A percentile compares a stretch with the other conserved stretches of the same genome.
Evolutionary conservation across 108 stramenopile species (phyloP).

Genomic region (Cyclostephanos tholiformis): DNA sequence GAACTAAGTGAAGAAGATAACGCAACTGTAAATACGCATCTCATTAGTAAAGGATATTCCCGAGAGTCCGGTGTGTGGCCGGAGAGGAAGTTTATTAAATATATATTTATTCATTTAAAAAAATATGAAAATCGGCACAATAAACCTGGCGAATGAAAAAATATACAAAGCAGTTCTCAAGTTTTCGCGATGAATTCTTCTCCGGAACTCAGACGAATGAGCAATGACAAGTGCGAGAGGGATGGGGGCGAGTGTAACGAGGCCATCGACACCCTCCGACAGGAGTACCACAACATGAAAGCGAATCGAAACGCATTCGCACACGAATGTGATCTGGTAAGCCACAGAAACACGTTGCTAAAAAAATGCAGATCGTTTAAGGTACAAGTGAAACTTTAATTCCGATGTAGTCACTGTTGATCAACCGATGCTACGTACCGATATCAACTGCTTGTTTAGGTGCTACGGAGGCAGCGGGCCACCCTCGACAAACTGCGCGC

Average conservation of each 20-base stretch:
- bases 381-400: background rate
- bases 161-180: too few species aligned
- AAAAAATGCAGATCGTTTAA: too few species aligned
- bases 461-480: slow-evolving; percentile 80
- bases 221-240: slow-evolving; percentile 4
- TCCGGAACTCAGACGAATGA: background rate
- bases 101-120: too few species aligned
- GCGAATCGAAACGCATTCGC: slow-evolving; percentile 84
- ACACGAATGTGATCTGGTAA: slow-evolving; percentile 61
- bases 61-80: too few species aligned
- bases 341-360: too few species aligned
- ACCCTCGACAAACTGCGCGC: slow-evolving; percentile 73
- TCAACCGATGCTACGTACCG: background rate
- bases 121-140: too few species aligned
- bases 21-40: too few species aligned
- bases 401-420: too few species aligned
- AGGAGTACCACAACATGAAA: slow-evolving; percentile 89
- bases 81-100: too few species aligned
- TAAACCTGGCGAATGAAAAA: too few species aligned
- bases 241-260: slow-evolving; percentile 48
- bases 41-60: too few species aligned
- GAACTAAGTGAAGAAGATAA: background rate
- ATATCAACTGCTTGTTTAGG: slow-evolving; percentile 37
- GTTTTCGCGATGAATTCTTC: background rate
- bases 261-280: slow-evolving; percentile 76